Conservation (phyloP, 169 alveolate species). For the Plasmodium vivax region DNA sequence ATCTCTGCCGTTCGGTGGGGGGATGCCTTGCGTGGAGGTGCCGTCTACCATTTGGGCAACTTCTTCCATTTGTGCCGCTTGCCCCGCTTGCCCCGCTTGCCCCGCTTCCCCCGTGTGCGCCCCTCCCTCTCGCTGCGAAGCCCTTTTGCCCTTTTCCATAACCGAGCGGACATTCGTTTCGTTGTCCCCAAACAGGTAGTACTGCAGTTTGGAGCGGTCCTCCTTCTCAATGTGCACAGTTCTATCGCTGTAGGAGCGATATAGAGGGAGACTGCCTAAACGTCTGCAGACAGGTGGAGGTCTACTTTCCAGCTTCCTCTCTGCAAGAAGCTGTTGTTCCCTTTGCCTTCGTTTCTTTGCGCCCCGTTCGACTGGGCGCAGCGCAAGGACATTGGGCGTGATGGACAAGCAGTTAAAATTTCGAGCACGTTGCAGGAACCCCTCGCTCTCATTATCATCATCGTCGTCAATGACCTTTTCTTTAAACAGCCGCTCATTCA, state of each 20-base stretch:
- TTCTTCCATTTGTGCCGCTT: neutral
- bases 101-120: neutral
- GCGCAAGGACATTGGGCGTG: neutral
- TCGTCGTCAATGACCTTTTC: neutral
- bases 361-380: neutral
- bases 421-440: neutral
- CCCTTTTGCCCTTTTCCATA: neutral
- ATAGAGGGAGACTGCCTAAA: neutral
- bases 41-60: neutral
- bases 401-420: neutral
- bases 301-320: neutral
- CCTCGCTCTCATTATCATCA: neutral
- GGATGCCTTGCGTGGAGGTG: neutral
- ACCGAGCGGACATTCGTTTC: neutral
- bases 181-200: neutral
- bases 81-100: neutral
- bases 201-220: neutral
- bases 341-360: neutral
- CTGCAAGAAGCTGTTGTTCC: neutral
- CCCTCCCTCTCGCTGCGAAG: neutral
- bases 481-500: neutral
- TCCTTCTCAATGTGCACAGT: neutral
- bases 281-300: neutral
- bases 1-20: neutral
- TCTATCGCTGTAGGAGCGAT: neutral